These are phyloP conservation scores for Serendipita sp. DNA, from an alignment of 768 basidiomycete genomes.

Conservation along the genomic window DNA sequence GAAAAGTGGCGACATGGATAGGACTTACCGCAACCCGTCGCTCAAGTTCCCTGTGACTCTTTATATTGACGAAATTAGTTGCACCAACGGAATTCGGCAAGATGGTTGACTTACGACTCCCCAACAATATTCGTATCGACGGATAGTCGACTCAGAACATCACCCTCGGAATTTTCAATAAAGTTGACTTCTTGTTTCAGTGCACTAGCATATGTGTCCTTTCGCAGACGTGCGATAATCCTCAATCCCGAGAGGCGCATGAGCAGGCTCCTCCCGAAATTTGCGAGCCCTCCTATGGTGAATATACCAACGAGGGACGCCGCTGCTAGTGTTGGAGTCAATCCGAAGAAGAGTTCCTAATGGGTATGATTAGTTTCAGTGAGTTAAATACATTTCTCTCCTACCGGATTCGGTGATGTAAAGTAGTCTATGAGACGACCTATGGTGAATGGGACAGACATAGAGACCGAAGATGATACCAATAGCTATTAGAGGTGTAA, in stretches of 20 bases:
- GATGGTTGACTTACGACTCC: slow-evolving; percentile 41
- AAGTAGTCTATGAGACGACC: slow-evolving; percentile 93
- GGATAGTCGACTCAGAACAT: slow-evolving; percentile 79
- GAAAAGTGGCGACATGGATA: slow-evolving; percentile 23
- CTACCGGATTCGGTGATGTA: slow-evolving; percentile 50
- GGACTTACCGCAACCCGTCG: slow-evolving; percentile 28
- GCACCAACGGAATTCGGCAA: not conserved
- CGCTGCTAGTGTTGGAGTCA: slow-evolving; percentile 70
- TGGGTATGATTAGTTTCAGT: not conserved
- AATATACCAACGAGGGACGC: slow-evolving; percentile 56
- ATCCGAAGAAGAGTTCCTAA: slow-evolving; percentile 62
- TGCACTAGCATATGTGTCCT: slow-evolving; percentile 69
- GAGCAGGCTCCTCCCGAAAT: slow-evolving; percentile 64
- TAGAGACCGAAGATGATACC: slow-evolving; percentile 77
- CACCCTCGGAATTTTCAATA: slow-evolving; percentile 84
- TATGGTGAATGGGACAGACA: slow-evolving; percentile 86
- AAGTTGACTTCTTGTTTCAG: slow-evolving; percentile 84
- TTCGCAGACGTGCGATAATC: slow-evolving; percentile 75
- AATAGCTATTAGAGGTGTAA: slow-evolving; percentile 32
- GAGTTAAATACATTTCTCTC: slow-evolving; percentile 16
- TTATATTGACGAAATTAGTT: slow-evolving; percentile 11
- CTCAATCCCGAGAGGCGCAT: slow-evolving; percentile 69
- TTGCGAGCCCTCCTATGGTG: slow-evolving; percentile 74
- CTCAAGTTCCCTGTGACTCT: slow-evolving; percentile 30
- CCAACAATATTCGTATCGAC: slow-evolving; percentile 89